Percentiles rank a stretch among this genome's conserved stretches.
phyloP scores from a whole-genome alignment of 352 stramenopile species.

The Phytophthora sojae region DNA sequence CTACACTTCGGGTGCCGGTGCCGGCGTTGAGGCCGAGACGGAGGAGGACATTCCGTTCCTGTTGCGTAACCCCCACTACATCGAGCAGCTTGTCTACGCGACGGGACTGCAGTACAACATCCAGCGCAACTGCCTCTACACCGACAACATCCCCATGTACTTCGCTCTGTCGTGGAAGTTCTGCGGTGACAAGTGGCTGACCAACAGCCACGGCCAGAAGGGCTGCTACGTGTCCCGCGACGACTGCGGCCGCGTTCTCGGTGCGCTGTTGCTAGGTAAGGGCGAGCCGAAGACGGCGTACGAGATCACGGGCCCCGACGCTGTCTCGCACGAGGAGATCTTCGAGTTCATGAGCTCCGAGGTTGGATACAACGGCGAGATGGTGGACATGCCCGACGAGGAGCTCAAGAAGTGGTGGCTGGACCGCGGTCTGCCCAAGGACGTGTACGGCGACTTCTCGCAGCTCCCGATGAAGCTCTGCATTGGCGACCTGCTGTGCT shows the following conservation, averaged over 20 bases:
- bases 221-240: slow-evolving; percentile 29
- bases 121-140: slow-evolving; percentile 37
- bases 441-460: slow-evolving; percentile 27
- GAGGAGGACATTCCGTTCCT: slow-evolving; percentile 37
- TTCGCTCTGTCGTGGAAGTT: slow-evolving; percentile 41
- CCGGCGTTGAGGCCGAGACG: slow-evolving; percentile 22
- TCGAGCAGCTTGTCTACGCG: slow-evolving; percentile 31
- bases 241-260: slow-evolving; percentile 19
- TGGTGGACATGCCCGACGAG: slow-evolving; percentile 21
- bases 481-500: slow-evolving; percentile 26
- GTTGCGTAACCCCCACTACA: slow-evolving; percentile 34
- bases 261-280: slow-evolving; percentile 9
- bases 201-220: slow-evolving; percentile 23
- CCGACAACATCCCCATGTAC: slow-evolving; percentile 35
- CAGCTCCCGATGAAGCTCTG: slow-evolving; percentile 28
- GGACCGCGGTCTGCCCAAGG: slow-evolving; percentile 15
- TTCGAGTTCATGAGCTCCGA: slow-evolving; percentile 20
- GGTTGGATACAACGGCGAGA: slow-evolving; percentile 16
- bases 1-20: slow-evolving; percentile 30
- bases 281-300: slow-evolving; percentile 25
- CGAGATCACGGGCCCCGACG: slow-evolving; percentile 18
- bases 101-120: slow-evolving; percentile 39
- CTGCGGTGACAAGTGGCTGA: slow-evolving; percentile 36
- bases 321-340: slow-evolving; percentile 19
- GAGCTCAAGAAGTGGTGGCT: slow-evolving; percentile 28